A percentile compares a stretch with the other conserved stretches of the same genome.
Evolutionary conservation across 805 yeast species (phyloP).

Genomic region (Komagataella ulmi): DNA sequence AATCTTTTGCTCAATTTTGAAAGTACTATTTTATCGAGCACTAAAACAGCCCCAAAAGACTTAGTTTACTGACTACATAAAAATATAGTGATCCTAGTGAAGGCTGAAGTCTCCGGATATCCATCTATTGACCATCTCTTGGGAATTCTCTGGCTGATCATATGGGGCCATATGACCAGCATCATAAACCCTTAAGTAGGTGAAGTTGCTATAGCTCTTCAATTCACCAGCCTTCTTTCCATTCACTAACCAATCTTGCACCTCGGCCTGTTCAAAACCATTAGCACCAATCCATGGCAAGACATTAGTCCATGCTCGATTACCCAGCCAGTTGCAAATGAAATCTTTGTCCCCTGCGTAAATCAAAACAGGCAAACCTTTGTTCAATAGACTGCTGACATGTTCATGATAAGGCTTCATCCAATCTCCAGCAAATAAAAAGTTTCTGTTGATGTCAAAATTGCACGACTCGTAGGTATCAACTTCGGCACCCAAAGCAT

Average conservation of each 20-base stretch:
- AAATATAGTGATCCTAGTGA: not conserved
- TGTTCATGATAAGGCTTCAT: slow-evolving; percentile 77
- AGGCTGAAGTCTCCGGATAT: slow-evolving; percentile 22
- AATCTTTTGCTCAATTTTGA: too few relatives aligned
- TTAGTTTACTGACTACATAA: not conserved
- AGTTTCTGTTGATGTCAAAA: slow-evolving; percentile 65
- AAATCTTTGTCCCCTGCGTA: slow-evolving; percentile 96
- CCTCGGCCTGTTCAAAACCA: not conserved
- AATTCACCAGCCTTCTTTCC: slow-evolving; percentile 52
- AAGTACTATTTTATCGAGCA: too few relatives aligned
- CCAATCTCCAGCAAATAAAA: slow-evolving; percentile 82
- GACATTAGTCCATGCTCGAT: slow-evolving; percentile 70
- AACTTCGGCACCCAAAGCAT: slow-evolving; percentile 85
- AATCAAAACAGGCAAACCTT: slow-evolving; percentile 67
- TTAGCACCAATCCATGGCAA: slow-evolving; percentile 27
- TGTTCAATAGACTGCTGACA: slow-evolving; percentile 59
- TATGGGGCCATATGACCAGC: slow-evolving; percentile 93
- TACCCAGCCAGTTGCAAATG: slow-evolving; percentile 95
- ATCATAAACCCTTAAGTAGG: slow-evolving; percentile 64
- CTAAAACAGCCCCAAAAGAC: not conserved
- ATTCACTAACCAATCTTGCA: slow-evolving; percentile 8
- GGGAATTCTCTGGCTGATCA: slow-evolving; percentile 67
- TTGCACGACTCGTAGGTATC: slow-evolving; percentile 66
- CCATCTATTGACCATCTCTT: slow-evolving; percentile 69
- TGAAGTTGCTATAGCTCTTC: slow-evolving; percentile 56